Conservation (phyloP, 169 alveolate species). For the Eimeria necatrix region DNA sequence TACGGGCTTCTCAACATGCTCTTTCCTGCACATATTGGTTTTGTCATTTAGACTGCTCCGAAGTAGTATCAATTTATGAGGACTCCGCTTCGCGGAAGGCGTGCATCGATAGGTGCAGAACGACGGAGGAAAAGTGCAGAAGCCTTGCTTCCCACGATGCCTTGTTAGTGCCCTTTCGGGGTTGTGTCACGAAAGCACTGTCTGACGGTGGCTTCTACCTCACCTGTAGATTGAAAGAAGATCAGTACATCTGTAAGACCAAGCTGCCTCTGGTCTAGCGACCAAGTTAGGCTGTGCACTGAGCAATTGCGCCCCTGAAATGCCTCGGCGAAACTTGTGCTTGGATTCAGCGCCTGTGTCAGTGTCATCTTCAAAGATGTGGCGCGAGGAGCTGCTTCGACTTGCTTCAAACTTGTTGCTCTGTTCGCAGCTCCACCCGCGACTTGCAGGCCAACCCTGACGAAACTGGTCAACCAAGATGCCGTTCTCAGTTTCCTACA, state of each 20-base stretch:
- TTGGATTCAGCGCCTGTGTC: no score
- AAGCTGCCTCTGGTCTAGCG: not conserved
- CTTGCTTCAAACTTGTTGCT: not conserved
- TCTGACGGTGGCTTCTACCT: not conserved
- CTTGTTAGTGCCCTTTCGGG: not conserved
- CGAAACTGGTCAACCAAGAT: conserved; percentile 15
- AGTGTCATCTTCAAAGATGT: no score
- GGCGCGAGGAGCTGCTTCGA: not conserved
- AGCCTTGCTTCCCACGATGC: not conserved
- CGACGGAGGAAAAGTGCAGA: not conserved
- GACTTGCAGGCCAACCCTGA: conserved; percentile 21
- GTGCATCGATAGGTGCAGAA: conserved; percentile 19
- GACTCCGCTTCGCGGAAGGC: not conserved
- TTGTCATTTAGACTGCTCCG: conserved; percentile 12
- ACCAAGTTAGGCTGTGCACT: not conserved
- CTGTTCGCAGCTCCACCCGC: conserved; percentile 7
- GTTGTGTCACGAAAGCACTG: not conserved
- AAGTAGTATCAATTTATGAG: not conserved
- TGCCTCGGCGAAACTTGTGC: not conserved
- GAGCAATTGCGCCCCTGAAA: not conserved
- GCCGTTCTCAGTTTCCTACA: not conserved
- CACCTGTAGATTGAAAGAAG: not conserved
- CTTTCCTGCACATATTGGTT: not conserved
- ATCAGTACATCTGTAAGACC: not conserved
- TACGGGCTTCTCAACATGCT: not conserved